Evolutionary conservation across 2,329 filamentous ascomycete species (phyloP).

Genomic region (Hysterium pulicare): DNA sequence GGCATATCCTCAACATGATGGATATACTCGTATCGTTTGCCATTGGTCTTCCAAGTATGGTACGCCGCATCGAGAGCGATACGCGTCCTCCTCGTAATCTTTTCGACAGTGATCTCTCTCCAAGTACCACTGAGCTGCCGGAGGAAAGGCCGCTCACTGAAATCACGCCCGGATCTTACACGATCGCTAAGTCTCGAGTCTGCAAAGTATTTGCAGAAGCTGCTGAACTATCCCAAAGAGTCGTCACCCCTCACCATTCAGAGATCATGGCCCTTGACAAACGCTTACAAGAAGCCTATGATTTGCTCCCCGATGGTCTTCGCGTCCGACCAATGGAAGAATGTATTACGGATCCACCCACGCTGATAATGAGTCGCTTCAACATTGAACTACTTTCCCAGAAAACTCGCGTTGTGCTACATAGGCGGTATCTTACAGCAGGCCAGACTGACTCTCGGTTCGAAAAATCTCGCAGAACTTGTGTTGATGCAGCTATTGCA

Average conservation of each 20-base stretch:
- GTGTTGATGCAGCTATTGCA: constrained; percentile 47
- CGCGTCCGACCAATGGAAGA: constrained; percentile 37
- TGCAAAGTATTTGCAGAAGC: constrained; percentile 38
- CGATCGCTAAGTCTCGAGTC: constrained; percentile 32
- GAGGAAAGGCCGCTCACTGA: constrained; percentile 16
- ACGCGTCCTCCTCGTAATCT: constrained; percentile 35
- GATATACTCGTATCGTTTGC: constrained; percentile 34
- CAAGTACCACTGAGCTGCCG: constrained; percentile 19
- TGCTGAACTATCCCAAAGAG: constrained; percentile 37
- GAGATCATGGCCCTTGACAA: constrained; percentile 39
- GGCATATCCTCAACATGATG: constrained; percentile 30
- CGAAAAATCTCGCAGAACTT: constrained; percentile 44
- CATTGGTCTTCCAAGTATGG: constrained; percentile 32
- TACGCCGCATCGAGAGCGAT: constrained; percentile 33
- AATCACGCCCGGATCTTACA: constrained; percentile 33
- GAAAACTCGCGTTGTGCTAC: constrained; percentile 52
- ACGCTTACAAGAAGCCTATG: constrained; percentile 33
- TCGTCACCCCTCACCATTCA: constrained; percentile 32
- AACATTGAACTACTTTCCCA: constrained; percentile 52
- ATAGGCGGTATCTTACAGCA: constrained; percentile 50
- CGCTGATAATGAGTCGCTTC: constrained; percentile 52
- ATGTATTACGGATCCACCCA: constrained; percentile 48
- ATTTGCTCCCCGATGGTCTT: constrained; percentile 32
- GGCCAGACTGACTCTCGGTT: constrained; percentile 32
- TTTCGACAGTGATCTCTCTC: constrained; percentile 36